These are phyloP conservation scores for Diaporthe velutina DNA, from an alignment of 2,329 filamentous ascomycete species.

Conservation along the genomic window DNA sequence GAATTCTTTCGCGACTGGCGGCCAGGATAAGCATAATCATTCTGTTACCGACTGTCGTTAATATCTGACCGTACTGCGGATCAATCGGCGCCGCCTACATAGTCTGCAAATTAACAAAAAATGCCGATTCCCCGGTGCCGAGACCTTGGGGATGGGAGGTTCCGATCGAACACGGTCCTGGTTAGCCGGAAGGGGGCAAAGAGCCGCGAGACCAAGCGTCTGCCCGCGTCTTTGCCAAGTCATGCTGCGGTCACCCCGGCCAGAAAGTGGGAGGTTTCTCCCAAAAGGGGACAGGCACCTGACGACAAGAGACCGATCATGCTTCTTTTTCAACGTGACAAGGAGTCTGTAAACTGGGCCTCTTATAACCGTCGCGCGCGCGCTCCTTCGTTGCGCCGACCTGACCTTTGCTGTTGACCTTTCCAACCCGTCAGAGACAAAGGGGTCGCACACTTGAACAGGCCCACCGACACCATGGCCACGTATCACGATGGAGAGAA, in stretches of 20 bases:
- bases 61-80: background rate
- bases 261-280: slow-evolving; percentile 13
- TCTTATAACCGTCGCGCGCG: slow-evolving; percentile 1
- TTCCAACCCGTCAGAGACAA: background rate
- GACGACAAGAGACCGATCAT: background rate
- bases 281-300: slow-evolving; percentile 20
- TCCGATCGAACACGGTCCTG: background rate
- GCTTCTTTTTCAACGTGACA: background rate
- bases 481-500: slow-evolving; percentile 2
- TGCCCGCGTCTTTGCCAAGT: slow-evolving; percentile 29
- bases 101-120: background rate
- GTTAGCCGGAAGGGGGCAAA: slow-evolving; percentile 23
- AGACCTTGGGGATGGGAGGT: background rate
- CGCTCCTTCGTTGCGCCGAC: background rate
- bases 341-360: background rate
- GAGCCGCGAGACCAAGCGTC: slow-evolving; percentile 19
- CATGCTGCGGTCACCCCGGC: slow-evolving; percentile 14
- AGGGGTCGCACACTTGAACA: background rate
- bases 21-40: background rate
- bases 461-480: slow-evolving; percentile 24
- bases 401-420: background rate
- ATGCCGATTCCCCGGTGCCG: background rate
- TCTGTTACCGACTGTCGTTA: no score
- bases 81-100: background rate
- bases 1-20: background rate